A percentile compares a stretch with the other conserved stretches of the same genome.
Evolutionary conservation across 352 stramenopile genomes (phyloP).

Genomic region (Achlya hypogyna): DNA sequence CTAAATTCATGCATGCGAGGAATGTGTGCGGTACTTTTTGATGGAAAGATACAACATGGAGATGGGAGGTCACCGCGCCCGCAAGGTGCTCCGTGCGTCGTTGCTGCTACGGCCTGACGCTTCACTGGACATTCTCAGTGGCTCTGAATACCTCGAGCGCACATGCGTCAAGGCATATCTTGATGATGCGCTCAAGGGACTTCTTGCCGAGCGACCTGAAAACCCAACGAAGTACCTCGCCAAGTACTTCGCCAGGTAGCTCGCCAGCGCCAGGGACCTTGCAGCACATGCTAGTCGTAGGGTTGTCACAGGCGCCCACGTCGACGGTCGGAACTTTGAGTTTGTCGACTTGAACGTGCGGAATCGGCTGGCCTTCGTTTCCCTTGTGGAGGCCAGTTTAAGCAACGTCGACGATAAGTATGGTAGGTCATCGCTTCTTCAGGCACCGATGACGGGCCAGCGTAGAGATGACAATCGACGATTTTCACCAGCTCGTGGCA

Average conservation of each 20-base stretch:
- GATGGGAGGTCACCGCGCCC: slow-evolving; percentile 5
- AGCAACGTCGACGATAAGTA: not conserved
- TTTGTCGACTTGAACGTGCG: slow-evolving; percentile 14
- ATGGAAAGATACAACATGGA: no score
- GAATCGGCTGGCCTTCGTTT: slow-evolving; percentile 4
- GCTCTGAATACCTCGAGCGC: slow-evolving; percentile 10
- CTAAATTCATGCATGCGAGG: no score
- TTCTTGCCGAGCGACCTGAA: not conserved
- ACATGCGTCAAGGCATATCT: not conserved
- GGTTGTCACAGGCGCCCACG: not conserved
- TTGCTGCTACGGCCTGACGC: not conserved
- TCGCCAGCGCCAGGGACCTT: not conserved
- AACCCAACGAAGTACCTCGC: not conserved
- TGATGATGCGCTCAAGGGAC: slow-evolving; percentile 11
- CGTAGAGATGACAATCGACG: slow-evolving; percentile 11
- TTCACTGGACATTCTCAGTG: not conserved
- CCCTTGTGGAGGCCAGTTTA: not conserved
- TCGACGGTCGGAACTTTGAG: slow-evolving; percentile 16
- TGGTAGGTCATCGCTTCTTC: not conserved
- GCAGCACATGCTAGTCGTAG: not conserved
- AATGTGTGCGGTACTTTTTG: no score
- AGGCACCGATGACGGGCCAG: not conserved
- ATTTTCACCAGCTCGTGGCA: slow-evolving; percentile 7
- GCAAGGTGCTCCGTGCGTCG: not conserved
- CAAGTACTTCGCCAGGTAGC: slow-evolving; percentile 10